Evolutionary conservation across 164 flowering plant genomes (phyloP), one percentile per base, ranked within the genome.

Genomic region (Stephania yunnanensis): DNA sequence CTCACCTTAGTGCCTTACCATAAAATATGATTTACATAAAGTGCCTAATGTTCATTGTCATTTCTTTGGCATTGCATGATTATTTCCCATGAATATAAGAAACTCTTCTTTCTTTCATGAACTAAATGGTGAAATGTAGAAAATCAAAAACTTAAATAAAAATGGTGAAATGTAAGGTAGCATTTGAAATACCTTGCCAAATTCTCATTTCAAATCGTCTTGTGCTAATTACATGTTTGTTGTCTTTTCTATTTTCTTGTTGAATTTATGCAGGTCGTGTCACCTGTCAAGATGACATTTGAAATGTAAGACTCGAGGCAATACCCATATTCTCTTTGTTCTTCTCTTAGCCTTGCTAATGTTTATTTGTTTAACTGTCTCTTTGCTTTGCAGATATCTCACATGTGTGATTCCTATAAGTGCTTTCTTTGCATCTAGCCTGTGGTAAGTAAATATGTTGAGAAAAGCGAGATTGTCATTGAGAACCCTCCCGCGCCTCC

Each of bases 241-340:
- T 46, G 36, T 70, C 65, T 19, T 45, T 69, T 64, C 44, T 31
- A 45, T 70, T 73, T 76, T 30, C 13, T 74, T 44, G 70, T 75
- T 71, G 29, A 42, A 68, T 25, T 20, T 69, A 50, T 84, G 85
- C 91, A 95, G 98, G 92, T 95, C 85, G 94, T 91, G 68, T 22
- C 97, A 73, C 98, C 98, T 58, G 97, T 92, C 78, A 95, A 95
- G 82, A 92, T 95, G 98, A 92, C 98, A 73, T 88, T 95, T 86
- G 89, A 91, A 86, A 91, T 95, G 98, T 95, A 84, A 87, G 97
- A 69, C n/a, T 22, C n/a, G 65, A 64, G 12, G 71, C 31, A 61
- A 10, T 22, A 25, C n/a, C 74, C 19, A 36, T 25, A 25, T 1
- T 46, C 46, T 30, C 53, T 7, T 53, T 13, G 36, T 12, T 2